Conservation (phyloP, 345 rosid species). For the Capsella bursapastoris region DNA sequence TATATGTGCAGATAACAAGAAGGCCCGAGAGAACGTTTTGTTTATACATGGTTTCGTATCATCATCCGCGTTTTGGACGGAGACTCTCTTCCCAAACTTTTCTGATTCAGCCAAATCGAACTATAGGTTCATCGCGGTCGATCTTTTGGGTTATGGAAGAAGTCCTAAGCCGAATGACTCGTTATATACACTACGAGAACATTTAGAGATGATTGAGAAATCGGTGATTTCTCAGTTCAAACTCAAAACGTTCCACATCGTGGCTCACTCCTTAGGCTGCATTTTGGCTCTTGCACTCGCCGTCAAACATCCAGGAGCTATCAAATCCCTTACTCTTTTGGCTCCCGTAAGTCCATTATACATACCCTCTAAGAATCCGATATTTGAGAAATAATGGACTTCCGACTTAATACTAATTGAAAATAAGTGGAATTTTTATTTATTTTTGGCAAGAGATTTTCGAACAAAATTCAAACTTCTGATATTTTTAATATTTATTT, state of each 20-base stretch:
- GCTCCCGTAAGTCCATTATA: constrained; percentile 69
- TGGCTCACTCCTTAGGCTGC: constrained; percentile 98
- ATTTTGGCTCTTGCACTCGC: constrained; percentile 93
- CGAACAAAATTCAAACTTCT: neutral
- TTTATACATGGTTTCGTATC: constrained; percentile 98
- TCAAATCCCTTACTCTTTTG: constrained; percentile 85
- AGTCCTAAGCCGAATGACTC: constrained; percentile 96
- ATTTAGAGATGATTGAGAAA: constrained; percentile 87
- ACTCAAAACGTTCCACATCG: constrained; percentile 85
- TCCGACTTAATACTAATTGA: neutral
- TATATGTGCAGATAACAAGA: constrained; percentile 43
- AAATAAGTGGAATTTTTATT: neutral
- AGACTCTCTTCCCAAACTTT: constrained; percentile 89
- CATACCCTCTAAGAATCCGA: neutral
- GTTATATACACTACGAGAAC: constrained; percentile 86
- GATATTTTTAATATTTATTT: too few relatives aligned
- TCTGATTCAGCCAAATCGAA: constrained; percentile 63
- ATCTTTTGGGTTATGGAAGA: constrained; percentile 86
- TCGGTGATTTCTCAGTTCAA: constrained; percentile 62
- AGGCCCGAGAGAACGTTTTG: constrained; percentile 70
- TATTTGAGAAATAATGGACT: neutral
- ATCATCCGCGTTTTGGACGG: constrained; percentile 93
- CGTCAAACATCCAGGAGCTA: constrained; percentile 68
- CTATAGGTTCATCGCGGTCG: constrained; percentile 76
- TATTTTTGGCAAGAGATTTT: neutral